Conservation (phyloP, 192 early-diverging fungal genomes). For the Rhizophagus sp. region DNA sequence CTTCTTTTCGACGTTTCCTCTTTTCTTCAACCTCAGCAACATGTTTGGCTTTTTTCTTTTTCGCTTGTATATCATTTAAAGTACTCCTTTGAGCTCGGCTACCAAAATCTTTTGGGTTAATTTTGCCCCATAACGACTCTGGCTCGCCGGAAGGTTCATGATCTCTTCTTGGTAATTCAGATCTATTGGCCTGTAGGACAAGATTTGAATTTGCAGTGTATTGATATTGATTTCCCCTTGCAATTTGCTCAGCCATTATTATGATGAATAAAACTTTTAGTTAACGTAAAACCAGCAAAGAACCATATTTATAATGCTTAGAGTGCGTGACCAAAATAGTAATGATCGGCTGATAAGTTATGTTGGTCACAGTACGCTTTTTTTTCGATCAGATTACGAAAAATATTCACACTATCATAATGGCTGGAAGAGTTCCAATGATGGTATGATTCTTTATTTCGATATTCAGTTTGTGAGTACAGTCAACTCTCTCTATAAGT, state of each 20-base stretch:
- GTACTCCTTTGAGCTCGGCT: conserved; percentile 68
- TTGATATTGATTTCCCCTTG: conserved; percentile 71
- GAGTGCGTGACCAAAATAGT: no score
- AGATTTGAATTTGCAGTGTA: conserved; percentile 94
- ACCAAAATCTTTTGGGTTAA: conserved; percentile 87
- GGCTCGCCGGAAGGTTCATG: conserved; percentile 95
- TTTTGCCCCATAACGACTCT: conserved; percentile 85
- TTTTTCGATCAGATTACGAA: no score
- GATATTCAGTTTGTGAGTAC: not conserved
- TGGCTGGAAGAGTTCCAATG: conserved; percentile 10
- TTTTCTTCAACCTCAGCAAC: conserved; percentile 53
- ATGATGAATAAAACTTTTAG: not conserved
- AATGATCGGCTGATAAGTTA: no score
- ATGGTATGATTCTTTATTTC: not conserved
- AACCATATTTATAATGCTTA: no score
- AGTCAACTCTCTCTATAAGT: not conserved
- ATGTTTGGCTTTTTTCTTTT: conserved; percentile 61
- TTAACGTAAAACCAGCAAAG: no score
- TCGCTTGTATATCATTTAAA: conserved; percentile 62
- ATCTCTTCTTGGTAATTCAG: conserved; percentile 75
- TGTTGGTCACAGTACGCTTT: no score
- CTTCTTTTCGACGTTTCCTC: conserved; percentile 59
- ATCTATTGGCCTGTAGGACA: conserved; percentile 89
- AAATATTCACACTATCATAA: not conserved
- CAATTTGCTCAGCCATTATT: conserved; percentile 66